phyloP scores from a whole-genome alignment of 2,329 filamentous ascomycete genomes.

The Aureobasidium sp. region DNA sequence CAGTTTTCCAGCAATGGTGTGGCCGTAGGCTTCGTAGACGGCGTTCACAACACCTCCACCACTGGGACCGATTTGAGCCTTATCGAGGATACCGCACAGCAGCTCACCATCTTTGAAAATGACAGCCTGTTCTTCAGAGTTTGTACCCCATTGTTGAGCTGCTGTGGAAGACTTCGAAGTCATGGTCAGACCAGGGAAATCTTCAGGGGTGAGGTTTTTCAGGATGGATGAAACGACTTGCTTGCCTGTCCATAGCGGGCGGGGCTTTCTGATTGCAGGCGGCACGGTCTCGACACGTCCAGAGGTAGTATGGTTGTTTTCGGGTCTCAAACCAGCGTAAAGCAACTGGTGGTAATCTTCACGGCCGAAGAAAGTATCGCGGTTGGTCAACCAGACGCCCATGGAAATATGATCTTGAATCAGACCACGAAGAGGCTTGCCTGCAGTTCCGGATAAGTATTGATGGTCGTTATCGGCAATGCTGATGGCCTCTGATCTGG shows the following conservation, averaged over 20 bases:
- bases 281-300: constrained; percentile 75
- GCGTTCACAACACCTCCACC: constrained; percentile 84
- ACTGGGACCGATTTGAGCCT: constrained; percentile 84
- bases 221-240: constrained; percentile 89
- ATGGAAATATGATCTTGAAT: constrained; percentile 99
- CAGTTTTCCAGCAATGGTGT: constrained; percentile 75
- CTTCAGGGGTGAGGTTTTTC: constrained; percentile 78
- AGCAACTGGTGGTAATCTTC: constrained; percentile 91
- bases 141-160: constrained; percentile 68
- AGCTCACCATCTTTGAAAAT: constrained; percentile 82
- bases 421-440: constrained; percentile 86
- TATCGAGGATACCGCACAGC: constrained; percentile 86
- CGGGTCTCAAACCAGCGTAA: constrained; percentile 81
- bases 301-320: constrained; percentile 78
- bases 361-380: constrained; percentile 82
- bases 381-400: constrained; percentile 80
- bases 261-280: constrained; percentile 76
- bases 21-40: constrained; percentile 88
- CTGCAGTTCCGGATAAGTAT: constrained; percentile 87
- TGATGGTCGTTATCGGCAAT: constrained; percentile 97
- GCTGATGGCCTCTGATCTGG: constrained; percentile 82
- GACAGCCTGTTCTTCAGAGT: constrained; percentile 70
- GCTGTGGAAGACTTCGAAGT: constrained; percentile 71
- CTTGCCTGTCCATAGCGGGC: constrained; percentile 86
- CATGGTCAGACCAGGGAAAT: constrained; percentile 71